Evolutionary conservation across 2,329 filamentous ascomycete species (phyloP), one percentile per base, ranked within the genome.

Genomic region (Neofusicoccum cordaticola): DNA sequence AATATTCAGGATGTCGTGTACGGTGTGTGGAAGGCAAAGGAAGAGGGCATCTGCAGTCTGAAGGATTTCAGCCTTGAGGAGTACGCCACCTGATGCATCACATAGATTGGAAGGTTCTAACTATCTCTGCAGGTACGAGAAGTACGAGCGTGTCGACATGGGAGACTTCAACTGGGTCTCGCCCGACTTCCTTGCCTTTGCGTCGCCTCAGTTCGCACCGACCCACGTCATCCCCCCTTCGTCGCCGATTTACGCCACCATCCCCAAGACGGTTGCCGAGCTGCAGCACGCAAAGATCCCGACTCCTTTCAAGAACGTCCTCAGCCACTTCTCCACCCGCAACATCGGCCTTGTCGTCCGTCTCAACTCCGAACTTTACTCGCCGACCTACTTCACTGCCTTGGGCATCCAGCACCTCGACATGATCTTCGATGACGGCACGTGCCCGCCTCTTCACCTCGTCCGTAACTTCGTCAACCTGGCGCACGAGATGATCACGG

Each of bases 111-210:
- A 8, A 15, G 31, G 8, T 35, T 61, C 72, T 75, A 66, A 76
- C 66, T 41, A n/a, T 41, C 11, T 1, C n/a, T 44, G 15, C 65
- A 88, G 85, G 67, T 99, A 99, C 76, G 95, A 99, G 80, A 90
- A 87, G 75, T 99, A 87, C 72, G 95, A 99, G 81, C 87, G 95
- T 65, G 95, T 99, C 19, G 95, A 99, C 76, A 93, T 97, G 83
- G 95, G 95, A 68, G 95, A 99, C 80, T 99, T 99, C 89, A 99
- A 99, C 86, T 99, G 95, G 95, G 86, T 99, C 66, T 96, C 93
- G 5, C 93, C 94, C 8, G 84, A 93, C 73, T 99, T 99, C 81
- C 86, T 99, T 60, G 95, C 95, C 22, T 98, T 99, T 76, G 95
- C 95, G 50, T 98, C 94, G 19, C 95, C 95, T 11, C 93, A 98